Base-by-base conservation (phyloP, 73 alveolate genomes). In the Stentor coeruleus region DNA sequence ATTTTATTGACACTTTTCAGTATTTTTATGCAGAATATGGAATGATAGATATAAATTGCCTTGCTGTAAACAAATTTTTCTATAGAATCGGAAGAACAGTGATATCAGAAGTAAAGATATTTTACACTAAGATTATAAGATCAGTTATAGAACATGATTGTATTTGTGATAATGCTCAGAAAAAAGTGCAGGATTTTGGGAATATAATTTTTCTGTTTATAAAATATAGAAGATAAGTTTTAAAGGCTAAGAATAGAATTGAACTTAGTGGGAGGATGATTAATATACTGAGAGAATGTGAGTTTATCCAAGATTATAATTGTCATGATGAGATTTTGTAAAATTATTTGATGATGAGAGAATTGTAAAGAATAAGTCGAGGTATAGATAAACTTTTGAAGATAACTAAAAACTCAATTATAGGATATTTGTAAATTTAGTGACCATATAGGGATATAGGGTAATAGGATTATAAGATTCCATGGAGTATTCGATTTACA, bases 1-100 rank as follows among this genome's bases (percentile, higher is more conserved):
- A 97, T 15, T 98, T 92, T 81, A 81, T 95, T 11, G 79, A 95
- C 59, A 88, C 86, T 83, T 81, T 83, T 76, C 90, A 88, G 87
- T 96, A 95, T 76, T 92, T 95, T 81, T 95, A 84, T 84, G 93
- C 97, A 3, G 98, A 95, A 77, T 95, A 81, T 59, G 73, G 87
- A 73, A 38, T 95, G 20, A 81, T 83, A 82, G 99, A 98, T 3
- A 88, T 91, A 95, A 97, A 95, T 39, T 90, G 87, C 55, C 85
- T 92, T 36, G 89, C 90, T 59, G 40, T 90, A 0, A 86, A 66
- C n/a, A 66, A 33, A 1, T 26, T 31, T 1, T 0, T 2, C 0
- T 66, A 0, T 26, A 66, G 79, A 31, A 37, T 28, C 26, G 40
- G 40, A 20, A 20, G 79, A 20, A 33, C 14, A 1, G 26, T 66